Percentiles rank a stretch among this genome's conserved stretches.
phyloP scores from a whole-genome alignment of 2,329 filamentous ascomycete genomes.

The Lithohypha guttulata region DNA sequence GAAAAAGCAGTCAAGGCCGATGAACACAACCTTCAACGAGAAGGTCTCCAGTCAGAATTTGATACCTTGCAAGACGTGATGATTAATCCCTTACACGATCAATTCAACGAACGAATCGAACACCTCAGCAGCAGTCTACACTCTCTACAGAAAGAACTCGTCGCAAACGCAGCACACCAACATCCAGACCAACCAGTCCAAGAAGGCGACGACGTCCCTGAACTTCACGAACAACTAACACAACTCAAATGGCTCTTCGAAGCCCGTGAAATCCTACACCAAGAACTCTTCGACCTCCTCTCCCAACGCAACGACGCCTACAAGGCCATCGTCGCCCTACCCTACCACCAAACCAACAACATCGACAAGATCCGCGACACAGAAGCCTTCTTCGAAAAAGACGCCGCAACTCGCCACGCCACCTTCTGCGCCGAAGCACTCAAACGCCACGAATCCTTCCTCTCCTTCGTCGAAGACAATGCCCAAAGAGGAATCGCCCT shows the following conservation, averaged over 20 bases:
- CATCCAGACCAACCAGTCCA: conserved; percentile 80
- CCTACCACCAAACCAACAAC: conserved; percentile 64
- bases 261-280: conserved; percentile 75
- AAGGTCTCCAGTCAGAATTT: conserved; percentile 68
- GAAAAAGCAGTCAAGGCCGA: conserved; percentile 62
- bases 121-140: conserved; percentile 68
- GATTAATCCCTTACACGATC: conserved; percentile 69
- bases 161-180: conserved; percentile 56
- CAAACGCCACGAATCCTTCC: conserved; percentile 63
- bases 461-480: conserved; percentile 69
- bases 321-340: conserved; percentile 68
- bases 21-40: conserved; percentile 61
- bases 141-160: conserved; percentile 60
- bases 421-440: conserved; percentile 62
- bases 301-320: conserved; percentile 80
- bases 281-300: conserved; percentile 73
- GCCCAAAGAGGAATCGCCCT: conserved; percentile 80
- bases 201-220: conserved; percentile 88
- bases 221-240: conserved; percentile 86
- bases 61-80: conserved; percentile 75
- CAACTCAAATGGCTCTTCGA: conserved; percentile 97
- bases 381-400: conserved; percentile 69
- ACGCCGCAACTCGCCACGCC: conserved; percentile 60
- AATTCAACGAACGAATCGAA: conserved; percentile 64
- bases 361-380: conserved; percentile 70